phyloP scores from a whole-genome alignment of 2,329 filamentous ascomycete genomes.

The Aspergillus sp. region DNA sequence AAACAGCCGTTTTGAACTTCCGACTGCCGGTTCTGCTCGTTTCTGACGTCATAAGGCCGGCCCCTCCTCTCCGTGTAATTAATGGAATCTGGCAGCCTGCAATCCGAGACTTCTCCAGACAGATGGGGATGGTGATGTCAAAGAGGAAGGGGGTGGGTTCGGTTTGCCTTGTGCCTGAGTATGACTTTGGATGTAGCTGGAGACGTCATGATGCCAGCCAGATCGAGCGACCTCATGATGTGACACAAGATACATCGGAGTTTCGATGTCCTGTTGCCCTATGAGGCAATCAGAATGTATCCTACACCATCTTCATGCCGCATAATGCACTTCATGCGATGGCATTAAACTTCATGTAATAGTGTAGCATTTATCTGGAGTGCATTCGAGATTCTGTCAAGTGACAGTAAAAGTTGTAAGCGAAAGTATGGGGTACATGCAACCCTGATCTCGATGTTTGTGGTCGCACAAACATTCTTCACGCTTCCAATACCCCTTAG shows the following conservation, averaged over 20 bases:
- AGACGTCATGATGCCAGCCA: not conserved
- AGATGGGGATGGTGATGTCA: not conserved
- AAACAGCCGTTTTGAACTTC: not conserved
- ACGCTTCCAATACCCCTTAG: not conserved
- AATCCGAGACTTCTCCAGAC: not conserved
- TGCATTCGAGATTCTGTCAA: no score
- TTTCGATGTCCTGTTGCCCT: no score
- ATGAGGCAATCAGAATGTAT: no score
- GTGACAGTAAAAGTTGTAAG: no score
- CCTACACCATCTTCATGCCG: not conserved
- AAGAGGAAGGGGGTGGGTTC: not conserved
- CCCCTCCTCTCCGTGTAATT: not conserved
- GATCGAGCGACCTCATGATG: no score
- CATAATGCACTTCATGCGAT: not conserved
- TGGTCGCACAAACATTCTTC: not conserved
- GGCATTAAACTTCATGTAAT: not conserved
- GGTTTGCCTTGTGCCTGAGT: not conserved
- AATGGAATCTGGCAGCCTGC: not conserved
- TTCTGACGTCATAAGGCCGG: not conserved
- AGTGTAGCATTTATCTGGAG: no score
- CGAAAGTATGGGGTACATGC: not conserved
- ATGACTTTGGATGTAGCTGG: not conserved
- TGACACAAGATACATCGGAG: no score
- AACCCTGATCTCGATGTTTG: not conserved
- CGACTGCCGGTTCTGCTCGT: not conserved